Evolutionary conservation across 208 protist species (phyloP), one percentile per base, ranked within the genome.

Genomic region (Herpetomonas muscarum): DNA sequence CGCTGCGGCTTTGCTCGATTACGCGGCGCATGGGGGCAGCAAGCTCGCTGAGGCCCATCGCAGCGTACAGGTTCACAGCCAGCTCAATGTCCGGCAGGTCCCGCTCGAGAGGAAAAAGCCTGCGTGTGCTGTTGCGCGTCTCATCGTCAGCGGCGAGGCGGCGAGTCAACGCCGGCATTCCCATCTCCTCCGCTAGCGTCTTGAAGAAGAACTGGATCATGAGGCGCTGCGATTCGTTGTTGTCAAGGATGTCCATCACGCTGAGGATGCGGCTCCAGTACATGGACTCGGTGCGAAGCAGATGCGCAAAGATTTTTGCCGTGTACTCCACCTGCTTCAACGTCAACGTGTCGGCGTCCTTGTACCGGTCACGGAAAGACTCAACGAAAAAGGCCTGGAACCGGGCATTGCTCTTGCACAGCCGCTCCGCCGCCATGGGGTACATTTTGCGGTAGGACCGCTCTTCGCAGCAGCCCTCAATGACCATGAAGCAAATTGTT

Each of bases 381-480:
- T 95, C 79, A 10, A 90, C 81, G 64, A 97, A 98, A 22, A 76
- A 79, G 17, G 60, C 56, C 49, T 97, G 85, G 69, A 97, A 98
- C 1, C 67, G 78, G 5, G 79, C 45, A 52, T 93, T 88, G 32
- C 97, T 74, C 55, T 93, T 85, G 79, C 98, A 99, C 55, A 99
- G 97, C 7, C 97, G 75, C 68, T 98, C 83, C n/a, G 80, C 96
- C 0, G 98, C 67, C 67, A 98, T 88, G 34, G 86, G 96, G 81
- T 98, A 99, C 55, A 98, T 97, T 37, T 85, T 78, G 13, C 97
- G 72, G 81, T 98, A 99, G 9, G 90, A 92, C 17, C 87, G 63
- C 78, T 99, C 97, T 70, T 99, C 96, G 55, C 83, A 87, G 79
- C 97, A 99, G 63, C 97, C 98, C 69, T 99, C 97, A 41, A 99